Evolutionary conservation across 805 yeast species (phyloP), one percentile per base, ranked within the genome.

Genomic region (Cyberlindnera xishuangbannaensis): DNA sequence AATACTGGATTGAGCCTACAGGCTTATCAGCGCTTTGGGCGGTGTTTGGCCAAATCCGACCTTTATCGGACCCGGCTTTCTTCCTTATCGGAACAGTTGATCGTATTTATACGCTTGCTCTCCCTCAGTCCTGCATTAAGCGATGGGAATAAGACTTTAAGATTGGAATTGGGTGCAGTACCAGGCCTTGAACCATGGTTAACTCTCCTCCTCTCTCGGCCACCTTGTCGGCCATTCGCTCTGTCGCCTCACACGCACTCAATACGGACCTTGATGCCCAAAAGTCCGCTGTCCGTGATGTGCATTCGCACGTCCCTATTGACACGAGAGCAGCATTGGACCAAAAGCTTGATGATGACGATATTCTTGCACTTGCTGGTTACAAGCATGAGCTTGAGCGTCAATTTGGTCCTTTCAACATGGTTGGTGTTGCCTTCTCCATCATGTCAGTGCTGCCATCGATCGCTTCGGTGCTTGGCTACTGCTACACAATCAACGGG

Each of bases 381-480:
- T 81, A 81, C 58, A 77, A 77, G 54, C 82, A 78, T 47, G 88
- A 81, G 49, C 60, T 81, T 35, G 65, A 64, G 31, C 70, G 90
- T 55, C 69, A 69, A 18, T 81, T 76, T 50, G 67, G 78, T 7
- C 42, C 44, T 12, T 37, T 43, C 23, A 73, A 78, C 51, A 76
- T 78, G 30, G 78, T 81, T 46, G 85, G 85, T 37, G 74, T 80
- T 36, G 83, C 86, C 1, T 79, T 76, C 52, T 67, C 76, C 22
- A 76, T 79, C 47, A 78, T 79, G 84, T 78, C 83, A 11, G 56
- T 79, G 26, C 58, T 78, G 20, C 58, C 58, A 7, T 69, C 78
- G 13, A 71, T 77, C 34, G 72, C 83, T 0, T 70, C 82, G 3
- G 66, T 69, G 14, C 44, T 78, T 15, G 62, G 45, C 8, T 62